Conservation (phyloP, 805 yeast genomes). For the Schwanniomyces sp. region DNA sequence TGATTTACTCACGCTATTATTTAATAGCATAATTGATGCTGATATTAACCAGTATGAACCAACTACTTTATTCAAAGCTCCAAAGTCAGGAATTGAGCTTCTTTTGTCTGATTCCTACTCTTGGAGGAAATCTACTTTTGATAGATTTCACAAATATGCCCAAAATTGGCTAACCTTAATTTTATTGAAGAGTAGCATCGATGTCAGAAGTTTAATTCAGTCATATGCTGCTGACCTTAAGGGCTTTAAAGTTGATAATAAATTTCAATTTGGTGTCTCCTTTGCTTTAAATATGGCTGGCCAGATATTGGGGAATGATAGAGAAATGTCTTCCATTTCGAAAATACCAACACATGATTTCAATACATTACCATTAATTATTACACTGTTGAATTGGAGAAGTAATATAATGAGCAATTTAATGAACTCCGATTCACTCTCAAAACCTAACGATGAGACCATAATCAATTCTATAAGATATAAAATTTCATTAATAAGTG, state of each 20-base stretch:
- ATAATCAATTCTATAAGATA: conserved; percentile 27
- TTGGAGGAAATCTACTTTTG: conserved; percentile 73
- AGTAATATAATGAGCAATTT: conserved; percentile 37
- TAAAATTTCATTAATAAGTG: conserved; percentile 19
- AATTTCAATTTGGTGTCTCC: conserved; percentile 75
- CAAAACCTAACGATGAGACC: conserved; percentile 24
- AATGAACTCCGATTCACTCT: conserved; percentile 27
- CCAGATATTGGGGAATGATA: conserved; percentile 60
- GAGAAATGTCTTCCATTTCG: conserved; percentile 57
- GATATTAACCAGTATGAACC: conserved; percentile 86
- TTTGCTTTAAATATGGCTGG: conserved; percentile 92
- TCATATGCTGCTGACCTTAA: conserved; percentile 60
- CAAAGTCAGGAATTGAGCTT: conserved; percentile 47
- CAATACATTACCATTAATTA: conserved; percentile 67
- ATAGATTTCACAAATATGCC: conserved; percentile 57
- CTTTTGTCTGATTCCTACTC: conserved; percentile 70
- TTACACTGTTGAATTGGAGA: conserved; percentile 78
- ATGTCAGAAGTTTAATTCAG: conserved; percentile 76
- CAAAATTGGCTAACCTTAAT: conserved; percentile 65
- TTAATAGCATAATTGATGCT: conserved; percentile 79
- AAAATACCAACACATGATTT: conserved; percentile 37
- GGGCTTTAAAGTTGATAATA: conserved; percentile 19
- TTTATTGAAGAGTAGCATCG: conserved; percentile 61
- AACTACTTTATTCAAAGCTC: conserved; percentile 56
- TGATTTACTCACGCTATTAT: conserved; percentile 75